Conservation (phyloP, 768 basidiomycete genomes). For the Russula sp. region DNA sequence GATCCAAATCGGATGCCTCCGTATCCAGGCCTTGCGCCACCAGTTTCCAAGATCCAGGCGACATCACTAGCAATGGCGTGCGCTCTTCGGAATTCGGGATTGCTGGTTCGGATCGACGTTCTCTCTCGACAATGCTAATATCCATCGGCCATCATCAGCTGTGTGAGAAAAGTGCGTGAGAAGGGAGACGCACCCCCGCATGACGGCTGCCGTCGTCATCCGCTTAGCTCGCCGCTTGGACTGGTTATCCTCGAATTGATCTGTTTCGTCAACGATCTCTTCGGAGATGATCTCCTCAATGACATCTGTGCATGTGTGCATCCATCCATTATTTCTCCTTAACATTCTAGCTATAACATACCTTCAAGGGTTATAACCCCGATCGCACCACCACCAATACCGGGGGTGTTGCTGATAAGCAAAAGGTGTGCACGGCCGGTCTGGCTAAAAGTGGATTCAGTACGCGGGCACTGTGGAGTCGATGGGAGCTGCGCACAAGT, state of each 20-base stretch:
- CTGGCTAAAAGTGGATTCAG: slow-evolving; percentile 50
- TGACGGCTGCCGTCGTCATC: slow-evolving; percentile 66
- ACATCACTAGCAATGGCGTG: slow-evolving; percentile 18
- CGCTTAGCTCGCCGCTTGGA: slow-evolving; percentile 72
- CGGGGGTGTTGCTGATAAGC: slow-evolving; percentile 81
- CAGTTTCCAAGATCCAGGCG: background rate
- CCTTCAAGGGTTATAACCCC: slow-evolving; percentile 91
- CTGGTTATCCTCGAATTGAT: slow-evolving; percentile 84
- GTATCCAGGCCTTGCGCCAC: background rate
- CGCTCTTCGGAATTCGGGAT: slow-evolving; percentile 16
- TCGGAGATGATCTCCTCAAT: slow-evolving; percentile 95
- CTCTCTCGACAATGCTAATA: slow-evolving; percentile 54
- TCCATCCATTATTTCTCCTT: background rate
- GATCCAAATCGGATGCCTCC: slow-evolving; percentile 14
- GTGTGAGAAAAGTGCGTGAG: background rate
- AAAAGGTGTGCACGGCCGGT: slow-evolving; percentile 92
- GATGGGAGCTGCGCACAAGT: slow-evolving; percentile 56
- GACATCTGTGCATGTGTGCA: slow-evolving; percentile 52
- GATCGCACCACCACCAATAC: slow-evolving; percentile 75
- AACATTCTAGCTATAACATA: slow-evolving; percentile 29
- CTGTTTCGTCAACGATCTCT: slow-evolving; percentile 95
- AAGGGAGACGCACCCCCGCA: slow-evolving; percentile 60
- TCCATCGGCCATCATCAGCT: background rate
- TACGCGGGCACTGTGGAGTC: background rate
- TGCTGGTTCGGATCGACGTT: slow-evolving; percentile 35